Evolutionary conservation across 2,329 filamentous ascomycete genomes (phyloP).

Genomic region (Paraphaeosphaeria minitans): DNA sequence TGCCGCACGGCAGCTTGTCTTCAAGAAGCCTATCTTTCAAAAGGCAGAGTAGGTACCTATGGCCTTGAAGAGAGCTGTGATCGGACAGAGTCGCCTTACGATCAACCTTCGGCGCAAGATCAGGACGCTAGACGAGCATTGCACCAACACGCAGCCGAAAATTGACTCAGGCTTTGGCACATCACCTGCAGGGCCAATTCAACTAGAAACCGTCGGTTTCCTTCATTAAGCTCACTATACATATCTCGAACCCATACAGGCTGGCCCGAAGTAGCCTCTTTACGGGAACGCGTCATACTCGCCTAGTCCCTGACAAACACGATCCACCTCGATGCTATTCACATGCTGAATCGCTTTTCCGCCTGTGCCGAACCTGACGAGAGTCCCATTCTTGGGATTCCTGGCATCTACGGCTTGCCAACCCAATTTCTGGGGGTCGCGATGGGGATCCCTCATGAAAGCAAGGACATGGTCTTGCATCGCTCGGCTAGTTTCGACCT

Average conservation of each 20-base stretch:
- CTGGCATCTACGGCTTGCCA: constrained; percentile 17
- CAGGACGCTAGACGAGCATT: constrained; percentile 98
- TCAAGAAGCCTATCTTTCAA: constrained; percentile 91
- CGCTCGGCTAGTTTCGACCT: constrained; percentile 33
- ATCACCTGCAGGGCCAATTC: not conserved
- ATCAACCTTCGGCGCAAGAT: constrained; percentile 74
- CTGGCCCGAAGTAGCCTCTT: not conserved
- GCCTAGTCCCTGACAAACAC: constrained; percentile 17
- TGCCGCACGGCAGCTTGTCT: constrained; percentile 84
- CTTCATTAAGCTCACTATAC: not conserved
- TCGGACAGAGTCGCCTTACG: constrained; percentile 87
- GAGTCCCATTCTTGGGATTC: constrained; percentile 16
- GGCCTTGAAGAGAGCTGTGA: constrained; percentile 87
- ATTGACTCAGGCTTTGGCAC: not conserved
- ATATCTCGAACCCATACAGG: not conserved
- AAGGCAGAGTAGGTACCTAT: constrained; percentile 88
- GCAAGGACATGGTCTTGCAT: constrained; percentile 42
- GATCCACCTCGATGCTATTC: constrained; percentile 20
- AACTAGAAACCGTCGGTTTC: not conserved
- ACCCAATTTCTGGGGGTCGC: constrained; percentile 17
- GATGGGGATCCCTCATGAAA: constrained; percentile 36
- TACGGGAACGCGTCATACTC: constrained; percentile 19
- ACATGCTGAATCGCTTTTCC: constrained; percentile 18
- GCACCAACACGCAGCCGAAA: constrained; percentile 66
- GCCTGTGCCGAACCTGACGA: constrained; percentile 19